Percentiles rank a stretch among this genome's conserved stretches.
phyloP scores from a whole-genome alignment of 2,329 filamentous ascomycete genomes.

The Phialophora verrucosa region DNA sequence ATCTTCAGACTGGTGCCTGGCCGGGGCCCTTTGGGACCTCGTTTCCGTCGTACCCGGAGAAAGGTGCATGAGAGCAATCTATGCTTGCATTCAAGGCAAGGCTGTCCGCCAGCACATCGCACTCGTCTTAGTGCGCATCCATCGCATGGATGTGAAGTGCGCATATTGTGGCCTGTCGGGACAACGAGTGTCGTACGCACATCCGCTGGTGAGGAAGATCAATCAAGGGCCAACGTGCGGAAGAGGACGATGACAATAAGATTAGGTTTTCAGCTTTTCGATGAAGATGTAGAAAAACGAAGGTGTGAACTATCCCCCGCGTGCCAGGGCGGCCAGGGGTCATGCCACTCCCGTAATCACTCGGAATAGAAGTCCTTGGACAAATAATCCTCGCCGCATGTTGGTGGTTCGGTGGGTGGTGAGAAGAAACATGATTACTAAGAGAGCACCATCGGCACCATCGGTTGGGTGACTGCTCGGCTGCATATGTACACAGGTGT shows the following conservation, averaged over 20 bases:
- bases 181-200: background rate
- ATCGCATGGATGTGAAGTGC: constrained; percentile 18
- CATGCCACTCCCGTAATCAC: background rate
- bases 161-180: constrained; percentile 4
- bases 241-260: background rate
- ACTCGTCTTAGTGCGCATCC: constrained; percentile 13
- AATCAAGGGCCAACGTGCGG: background rate
- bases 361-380: background rate
- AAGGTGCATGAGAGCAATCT: constrained; percentile 12
- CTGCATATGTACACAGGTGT: background rate
- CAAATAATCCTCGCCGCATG: background rate
- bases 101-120: constrained; percentile 12
- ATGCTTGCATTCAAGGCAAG: constrained; percentile 17
- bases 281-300: background rate
- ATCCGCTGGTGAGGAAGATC: background rate
- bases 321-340: too few species aligned
- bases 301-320: background rate
- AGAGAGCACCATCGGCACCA: background rate
- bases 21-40: constrained; percentile 18
- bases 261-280: background rate
- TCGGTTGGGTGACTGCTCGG: too few species aligned
- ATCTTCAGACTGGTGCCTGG: constrained; percentile 14
- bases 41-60: constrained; percentile 15
- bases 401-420: background rate
- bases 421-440: background rate